These are phyloP conservation scores for Candida nonsorbophila DNA, from an alignment of 805 yeast species.

Conservation along the genomic window DNA sequence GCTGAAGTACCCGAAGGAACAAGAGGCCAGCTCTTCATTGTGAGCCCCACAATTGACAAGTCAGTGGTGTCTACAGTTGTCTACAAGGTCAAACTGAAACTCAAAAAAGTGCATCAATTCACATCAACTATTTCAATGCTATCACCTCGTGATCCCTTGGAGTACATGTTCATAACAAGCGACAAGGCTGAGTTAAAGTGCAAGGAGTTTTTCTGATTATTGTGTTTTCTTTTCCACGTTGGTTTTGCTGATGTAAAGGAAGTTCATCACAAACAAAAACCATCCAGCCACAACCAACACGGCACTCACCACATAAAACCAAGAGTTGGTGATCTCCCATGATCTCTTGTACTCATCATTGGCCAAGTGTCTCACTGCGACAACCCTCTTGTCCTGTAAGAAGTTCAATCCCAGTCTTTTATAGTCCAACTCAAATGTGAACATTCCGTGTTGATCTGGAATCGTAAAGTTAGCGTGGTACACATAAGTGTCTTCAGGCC, in stretches of 20 bases:
- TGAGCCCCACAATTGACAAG: constrained; percentile 4
- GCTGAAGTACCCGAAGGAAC: constrained; percentile 6
- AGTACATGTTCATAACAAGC: constrained; percentile 5
- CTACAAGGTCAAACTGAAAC: constrained; percentile 1
- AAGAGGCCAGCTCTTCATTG: constrained; percentile 8
- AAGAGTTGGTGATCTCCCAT: constrained; percentile 88
- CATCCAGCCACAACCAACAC: constrained; percentile 67
- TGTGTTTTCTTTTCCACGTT: constrained; percentile 19
- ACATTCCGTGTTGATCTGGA: constrained; percentile 97
- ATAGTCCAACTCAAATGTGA: constrained; percentile 77
- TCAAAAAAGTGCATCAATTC: neutral
- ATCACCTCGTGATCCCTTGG: constrained; percentile 3
- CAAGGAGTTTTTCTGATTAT: neutral
- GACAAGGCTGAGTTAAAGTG: constrained; percentile 2
- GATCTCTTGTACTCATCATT: constrained; percentile 92
- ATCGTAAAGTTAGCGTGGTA: constrained; percentile 56
- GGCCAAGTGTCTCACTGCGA: constrained; percentile 89
- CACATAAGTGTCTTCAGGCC: constrained; percentile 37
- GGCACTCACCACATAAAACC: constrained; percentile 82
- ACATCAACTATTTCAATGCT: constrained; percentile 1
- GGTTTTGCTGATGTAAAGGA: constrained; percentile 38
- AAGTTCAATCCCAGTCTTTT: constrained; percentile 71
- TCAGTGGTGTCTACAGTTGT: constrained; percentile 1
- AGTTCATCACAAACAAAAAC: constrained; percentile 69
- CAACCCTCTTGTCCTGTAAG: constrained; percentile 59